These are phyloP conservation scores for Suillus brevipes DNA, from an alignment of 768 basidiomycete genomes.

Conservation along the genomic window DNA sequence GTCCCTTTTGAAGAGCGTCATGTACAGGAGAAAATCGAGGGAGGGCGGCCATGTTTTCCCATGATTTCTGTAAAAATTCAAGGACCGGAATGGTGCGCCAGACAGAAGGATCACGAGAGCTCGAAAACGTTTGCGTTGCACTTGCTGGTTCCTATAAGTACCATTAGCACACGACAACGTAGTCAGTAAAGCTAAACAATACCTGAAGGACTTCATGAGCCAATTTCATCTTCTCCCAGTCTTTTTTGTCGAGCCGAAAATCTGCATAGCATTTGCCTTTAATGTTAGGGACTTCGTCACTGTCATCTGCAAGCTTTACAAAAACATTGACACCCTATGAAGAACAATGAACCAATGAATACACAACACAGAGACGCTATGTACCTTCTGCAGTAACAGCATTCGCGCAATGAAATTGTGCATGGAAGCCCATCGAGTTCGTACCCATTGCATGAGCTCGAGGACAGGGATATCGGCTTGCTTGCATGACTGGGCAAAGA, in stretches of 20 bases:
- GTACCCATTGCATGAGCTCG: background rate
- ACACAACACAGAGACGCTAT: background rate
- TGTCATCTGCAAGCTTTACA: constrained; percentile 22
- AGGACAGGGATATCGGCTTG: background rate
- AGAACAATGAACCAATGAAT: background rate
- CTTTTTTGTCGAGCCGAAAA: constrained; percentile 19
- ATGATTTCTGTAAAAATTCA: background rate
- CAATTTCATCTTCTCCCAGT: constrained; percentile 28
- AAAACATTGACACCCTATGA: constrained; percentile 13
- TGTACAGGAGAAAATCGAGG: background rate
- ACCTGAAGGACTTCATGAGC: constrained; percentile 25
- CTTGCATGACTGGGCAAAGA: background rate
- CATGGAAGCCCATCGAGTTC: background rate
- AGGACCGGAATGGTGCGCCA: background rate
- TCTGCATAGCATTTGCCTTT: constrained; percentile 26
- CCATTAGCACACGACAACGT: too few species aligned
- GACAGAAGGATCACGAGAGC: background rate
- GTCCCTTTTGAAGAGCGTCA: background rate
- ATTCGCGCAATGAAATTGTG: background rate
- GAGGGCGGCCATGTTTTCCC: background rate
- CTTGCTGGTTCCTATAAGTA: background rate
- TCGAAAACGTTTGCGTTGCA: background rate
- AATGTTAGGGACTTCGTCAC: constrained; percentile 24
- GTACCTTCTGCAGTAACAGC: background rate
- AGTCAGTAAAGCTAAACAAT: background rate